Conservation (phyloP, 495 filamentous ascomycete genomes). For the Jackrogersella multiformis region DNA sequence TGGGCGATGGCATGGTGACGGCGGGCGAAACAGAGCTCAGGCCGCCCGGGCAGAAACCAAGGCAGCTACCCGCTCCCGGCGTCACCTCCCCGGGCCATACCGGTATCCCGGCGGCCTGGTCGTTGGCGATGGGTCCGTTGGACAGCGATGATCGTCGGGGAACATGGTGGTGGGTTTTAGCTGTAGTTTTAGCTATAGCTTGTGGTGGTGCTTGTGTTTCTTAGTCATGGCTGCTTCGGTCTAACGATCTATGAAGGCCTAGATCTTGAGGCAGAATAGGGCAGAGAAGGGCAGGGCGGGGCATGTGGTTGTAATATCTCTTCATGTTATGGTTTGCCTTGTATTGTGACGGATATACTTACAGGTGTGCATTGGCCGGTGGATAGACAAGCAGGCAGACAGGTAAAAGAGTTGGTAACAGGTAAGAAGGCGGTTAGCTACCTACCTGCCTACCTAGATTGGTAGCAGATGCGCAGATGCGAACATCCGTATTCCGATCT, state of each 20-base stretch:
- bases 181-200: not conserved
- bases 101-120: conserved; percentile 31
- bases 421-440: not conserved
- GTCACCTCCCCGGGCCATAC: not conserved
- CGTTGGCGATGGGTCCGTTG: conserved; percentile 20
- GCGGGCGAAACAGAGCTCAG: not conserved
- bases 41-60: not conserved
- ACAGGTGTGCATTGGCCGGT: no score
- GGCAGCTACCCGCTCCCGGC: conserved; percentile 11
- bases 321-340: conserved; percentile 5
- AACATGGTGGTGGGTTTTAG: not conserved
- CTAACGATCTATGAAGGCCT: not conserved
- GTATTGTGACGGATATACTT: no score
- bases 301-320: no score
- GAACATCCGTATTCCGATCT: conserved; percentile 42
- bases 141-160: conserved; percentile 6
- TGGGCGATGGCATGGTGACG: conserved; percentile 23
- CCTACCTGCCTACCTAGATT: not conserved
- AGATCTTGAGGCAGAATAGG: conserved; percentile 2
- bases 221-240: not conserved
- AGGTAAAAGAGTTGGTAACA: not conserved
- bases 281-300: no score
- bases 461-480: conserved; percentile 23
- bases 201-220: not conserved
- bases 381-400: no score